Percentiles rank a stretch among this genome's conserved stretches.
These are phyloP conservation scores for Eimeria praecox DNA, from an alignment of 169 alveolate species.

Conservation along the genomic window DNA sequence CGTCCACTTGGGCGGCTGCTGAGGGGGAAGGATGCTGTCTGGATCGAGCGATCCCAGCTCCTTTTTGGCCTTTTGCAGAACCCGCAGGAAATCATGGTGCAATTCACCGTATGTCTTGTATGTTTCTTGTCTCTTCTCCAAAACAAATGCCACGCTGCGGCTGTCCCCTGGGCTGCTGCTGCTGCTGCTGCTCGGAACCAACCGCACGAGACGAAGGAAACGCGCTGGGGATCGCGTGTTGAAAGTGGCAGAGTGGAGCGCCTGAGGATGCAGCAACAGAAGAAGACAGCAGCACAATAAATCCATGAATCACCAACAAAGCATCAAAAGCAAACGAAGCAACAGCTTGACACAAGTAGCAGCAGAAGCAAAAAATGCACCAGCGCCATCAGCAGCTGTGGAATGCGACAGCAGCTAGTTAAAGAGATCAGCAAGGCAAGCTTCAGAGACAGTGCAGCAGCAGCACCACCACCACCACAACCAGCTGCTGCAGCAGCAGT, in stretches of 20 bases:
- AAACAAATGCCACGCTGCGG: slow-evolving; percentile 68
- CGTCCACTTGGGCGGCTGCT: slow-evolving; percentile 76
- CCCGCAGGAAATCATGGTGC: slow-evolving; percentile 64
- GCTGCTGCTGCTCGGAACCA: slow-evolving; percentile 60
- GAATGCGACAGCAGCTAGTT: background rate
- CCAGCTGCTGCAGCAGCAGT: slow-evolving; percentile 18
- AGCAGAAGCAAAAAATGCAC: slow-evolving; percentile 18
- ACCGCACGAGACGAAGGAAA: slow-evolving; percentile 69
- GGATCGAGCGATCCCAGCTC: slow-evolving; percentile 55
- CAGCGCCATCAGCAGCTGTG: background rate
- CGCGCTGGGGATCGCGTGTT: slow-evolving; percentile 74
- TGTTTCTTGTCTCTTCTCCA: slow-evolving; percentile 55
- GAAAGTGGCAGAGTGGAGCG: slow-evolving; percentile 76
- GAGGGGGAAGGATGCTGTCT: slow-evolving; percentile 75
- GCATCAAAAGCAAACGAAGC: background rate
- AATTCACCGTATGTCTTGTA: slow-evolving; percentile 69
- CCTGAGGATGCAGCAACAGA: slow-evolving; percentile 41
- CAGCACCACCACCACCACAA: background rate
- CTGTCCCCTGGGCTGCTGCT: slow-evolving; percentile 66
- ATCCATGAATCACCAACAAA: background rate
- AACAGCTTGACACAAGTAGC: background rate
- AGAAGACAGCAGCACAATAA: background rate
- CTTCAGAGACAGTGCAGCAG: background rate
- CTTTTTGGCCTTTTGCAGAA: slow-evolving; percentile 45
- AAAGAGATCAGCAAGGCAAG: background rate